Conservation (phyloP, 2,329 filamentous ascomycete genomes). For the Plectosphaerella cucumerina region DNA sequence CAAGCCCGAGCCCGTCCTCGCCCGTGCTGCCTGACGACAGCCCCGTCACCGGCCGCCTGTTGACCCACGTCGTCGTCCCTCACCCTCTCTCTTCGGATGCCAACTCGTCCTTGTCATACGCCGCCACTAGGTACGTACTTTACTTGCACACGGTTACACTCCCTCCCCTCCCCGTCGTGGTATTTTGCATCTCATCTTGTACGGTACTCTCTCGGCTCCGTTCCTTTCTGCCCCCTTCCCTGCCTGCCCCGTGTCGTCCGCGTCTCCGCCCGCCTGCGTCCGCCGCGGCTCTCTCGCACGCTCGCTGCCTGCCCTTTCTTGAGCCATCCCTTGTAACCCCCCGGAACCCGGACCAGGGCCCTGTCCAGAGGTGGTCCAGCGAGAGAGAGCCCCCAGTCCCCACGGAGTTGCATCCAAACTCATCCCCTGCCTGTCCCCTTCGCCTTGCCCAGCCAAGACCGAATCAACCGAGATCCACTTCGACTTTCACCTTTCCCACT, state of each 20-base stretch:
- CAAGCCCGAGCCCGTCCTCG: conserved; percentile 15
- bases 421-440: not conserved
- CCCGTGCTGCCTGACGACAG: conserved; percentile 32
- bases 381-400: not conserved
- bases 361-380: too few species aligned
- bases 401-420: not conserved
- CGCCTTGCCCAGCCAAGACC: not conserved
- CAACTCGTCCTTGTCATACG: conserved; percentile 8
- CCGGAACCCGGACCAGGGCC: too few species aligned
- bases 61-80: not conserved
- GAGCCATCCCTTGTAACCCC: too few species aligned
- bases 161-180: not conserved
- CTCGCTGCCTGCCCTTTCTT: not conserved
- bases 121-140: not conserved
- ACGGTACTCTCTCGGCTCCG: too few species aligned
- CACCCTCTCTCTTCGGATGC: conserved; percentile 13
- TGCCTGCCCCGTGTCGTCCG: conserved; percentile 1
- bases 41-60: conserved; percentile 37
- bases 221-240: not conserved
- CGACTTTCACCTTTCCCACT: not conserved
- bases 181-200: not conserved
- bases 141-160: not conserved
- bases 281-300: not conserved
- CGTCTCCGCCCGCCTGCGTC: not conserved
- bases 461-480: not conserved